phyloP scores from a whole-genome alignment of 2,329 filamentous ascomycete species.

The Basipetospora chlamydospora region DNA sequence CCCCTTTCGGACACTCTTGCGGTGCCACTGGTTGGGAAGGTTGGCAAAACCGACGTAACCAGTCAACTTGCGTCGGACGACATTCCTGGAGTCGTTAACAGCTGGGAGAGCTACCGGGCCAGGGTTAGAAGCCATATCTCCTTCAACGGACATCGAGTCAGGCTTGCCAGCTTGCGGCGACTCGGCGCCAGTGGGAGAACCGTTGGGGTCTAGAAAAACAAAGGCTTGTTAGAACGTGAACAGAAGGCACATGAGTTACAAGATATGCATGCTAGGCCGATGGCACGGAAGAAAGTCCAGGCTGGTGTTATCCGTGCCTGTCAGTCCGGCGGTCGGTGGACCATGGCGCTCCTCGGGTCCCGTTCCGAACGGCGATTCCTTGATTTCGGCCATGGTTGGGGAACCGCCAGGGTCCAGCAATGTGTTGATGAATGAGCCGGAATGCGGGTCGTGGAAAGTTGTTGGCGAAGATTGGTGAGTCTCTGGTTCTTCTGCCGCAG shows the following conservation, averaged over 20 bases:
- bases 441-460: too few relatives aligned
- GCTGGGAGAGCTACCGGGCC: slow-evolving; percentile 25
- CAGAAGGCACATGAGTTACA: slow-evolving; percentile 1
- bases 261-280: slow-evolving; percentile 3
- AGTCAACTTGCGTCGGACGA: slow-evolving; percentile 94
- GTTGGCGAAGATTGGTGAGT: too few relatives aligned
- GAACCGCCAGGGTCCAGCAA: too few relatives aligned
- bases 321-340: too few relatives aligned
- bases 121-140: slow-evolving; percentile 10
- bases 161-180: slow-evolving; percentile 25
- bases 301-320: not conserved
- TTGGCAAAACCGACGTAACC: slow-evolving; percentile 99
- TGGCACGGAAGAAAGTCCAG: not conserved
- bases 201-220: slow-evolving; percentile 26
- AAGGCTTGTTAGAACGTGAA: slow-evolving; percentile 20
- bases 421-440: too few relatives aligned
- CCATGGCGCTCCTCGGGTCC: too few relatives aligned
- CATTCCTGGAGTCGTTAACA: slow-evolving; percentile 69
- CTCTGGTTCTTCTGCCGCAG: too few relatives aligned
- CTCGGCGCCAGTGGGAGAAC: slow-evolving; percentile 27
- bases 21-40: slow-evolving; percentile 98
- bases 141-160: slow-evolving; percentile 19
- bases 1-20: slow-evolving; percentile 98
- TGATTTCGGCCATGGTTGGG: too few relatives aligned
- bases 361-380: too few relatives aligned